Evolutionary conservation across 306 rosid species (phyloP), one percentile per base, ranked within the genome.

Genomic region (Castanopsis chinensis): DNA sequence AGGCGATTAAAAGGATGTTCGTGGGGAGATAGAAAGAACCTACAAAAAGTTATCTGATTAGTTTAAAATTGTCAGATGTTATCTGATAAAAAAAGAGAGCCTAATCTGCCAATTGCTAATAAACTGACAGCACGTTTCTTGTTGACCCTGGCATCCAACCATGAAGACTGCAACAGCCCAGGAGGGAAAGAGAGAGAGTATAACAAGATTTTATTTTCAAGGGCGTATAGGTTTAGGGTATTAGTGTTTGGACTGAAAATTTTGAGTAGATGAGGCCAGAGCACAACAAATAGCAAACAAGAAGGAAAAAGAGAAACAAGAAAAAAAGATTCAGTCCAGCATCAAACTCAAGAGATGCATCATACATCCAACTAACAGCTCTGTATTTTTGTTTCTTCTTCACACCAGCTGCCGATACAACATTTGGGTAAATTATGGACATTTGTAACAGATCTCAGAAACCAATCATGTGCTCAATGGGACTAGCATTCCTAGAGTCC

Each of bases 1-100:
- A 94, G 78, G 92, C 99, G 71, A 92, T 92, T 73, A 94, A 79
- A 72, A 94, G 86, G 85, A 94, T 90, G 91, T 92, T 94, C 69
- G 94, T 87, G 8, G 95, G 97, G 74, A 94, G 92, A 83, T 92
- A 92, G 86, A 94, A 82, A 64, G 97, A 92, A 79, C 99, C 99
- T 94, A 78, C 84, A 83, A 75, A 78, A 72, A 79, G 69, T 80
- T 41, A 59, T 52, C 71, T 45, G 61, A 76, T 83, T 56, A 87
- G 54, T 81, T 80, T 70, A 14, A 53, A 58, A 35, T 27, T 25
- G 12, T 67, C 64, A 23, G 25, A 75, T 73, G 32, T 56, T 55
- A 76, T 49, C 41, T 33, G 53, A 37, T 52, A 32, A 59, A 69
- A 57, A 61, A 5, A 15, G 43, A 15, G 56, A 69, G 56, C 9